Evolutionary conservation across 23 red algal species (phyloP).

Genomic region (Gracilariopsis chorda): DNA sequence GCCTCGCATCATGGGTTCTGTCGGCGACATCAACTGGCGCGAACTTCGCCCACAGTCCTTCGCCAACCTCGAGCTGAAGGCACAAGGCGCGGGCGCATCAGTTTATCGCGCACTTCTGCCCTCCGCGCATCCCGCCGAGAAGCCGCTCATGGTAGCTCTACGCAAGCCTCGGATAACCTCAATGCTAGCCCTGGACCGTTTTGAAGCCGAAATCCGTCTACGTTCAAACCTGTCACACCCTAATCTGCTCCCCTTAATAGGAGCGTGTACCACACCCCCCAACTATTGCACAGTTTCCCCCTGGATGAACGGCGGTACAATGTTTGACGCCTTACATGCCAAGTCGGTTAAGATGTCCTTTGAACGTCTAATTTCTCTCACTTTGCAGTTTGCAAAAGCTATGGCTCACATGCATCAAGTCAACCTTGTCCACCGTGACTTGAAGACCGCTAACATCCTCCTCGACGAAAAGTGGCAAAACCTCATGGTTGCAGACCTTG

Average conservation of each 20-base stretch:
- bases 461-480: constrained; percentile 61
- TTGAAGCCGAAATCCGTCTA: constrained; percentile 83
- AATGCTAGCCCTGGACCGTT: constrained; percentile 73
- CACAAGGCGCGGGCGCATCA: constrained; percentile 41
- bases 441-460: constrained; percentile 94
- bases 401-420: constrained; percentile 79
- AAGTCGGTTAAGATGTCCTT: constrained; percentile 34
- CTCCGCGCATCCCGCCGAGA: background rate
- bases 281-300: constrained; percentile 86
- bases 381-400: constrained; percentile 76
- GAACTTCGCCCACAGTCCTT: constrained; percentile 19
- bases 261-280: constrained; percentile 74
- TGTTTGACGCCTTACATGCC: constrained; percentile 90
- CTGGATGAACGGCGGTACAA: constrained; percentile 67
- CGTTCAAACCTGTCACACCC: constrained; percentile 63
- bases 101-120: constrained; percentile 40
- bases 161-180: constrained; percentile 90
- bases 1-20: constrained; percentile 31
- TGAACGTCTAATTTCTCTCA: constrained; percentile 35
- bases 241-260: constrained; percentile 78
- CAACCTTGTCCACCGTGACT: constrained; percentile 92
- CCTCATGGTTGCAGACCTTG: constrained; percentile 82
- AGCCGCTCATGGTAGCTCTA: constrained; percentile 66
- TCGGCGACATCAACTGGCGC: background rate
- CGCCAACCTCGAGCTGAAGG: constrained; percentile 32